These are phyloP conservation scores for Dendrobium huoshanense DNA, from an alignment of 106 monocot genomes.

Conservation along the genomic window DNA sequence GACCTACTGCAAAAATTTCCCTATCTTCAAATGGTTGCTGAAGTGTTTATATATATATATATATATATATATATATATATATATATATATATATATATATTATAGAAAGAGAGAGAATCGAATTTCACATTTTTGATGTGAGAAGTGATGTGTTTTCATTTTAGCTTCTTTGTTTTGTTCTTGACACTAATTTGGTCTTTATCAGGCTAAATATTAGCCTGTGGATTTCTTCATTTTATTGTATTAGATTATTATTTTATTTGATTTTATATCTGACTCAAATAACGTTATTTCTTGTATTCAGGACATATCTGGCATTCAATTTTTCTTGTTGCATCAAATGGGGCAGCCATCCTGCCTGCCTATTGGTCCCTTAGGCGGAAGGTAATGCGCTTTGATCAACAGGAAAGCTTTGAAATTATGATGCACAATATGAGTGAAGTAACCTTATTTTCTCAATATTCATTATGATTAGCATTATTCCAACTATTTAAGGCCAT, in stretches of 20 bases:
- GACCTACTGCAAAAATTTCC: too few species aligned
- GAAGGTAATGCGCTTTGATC: slow-evolving; percentile 41
- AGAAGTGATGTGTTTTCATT: background rate
- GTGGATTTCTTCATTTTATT: background rate
- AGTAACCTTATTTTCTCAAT: too few species aligned
- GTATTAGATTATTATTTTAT: background rate
- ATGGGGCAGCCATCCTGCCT: slow-evolving; percentile 84
- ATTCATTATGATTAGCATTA: too few species aligned
- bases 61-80: too few species aligned
- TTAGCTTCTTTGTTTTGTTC: background rate
- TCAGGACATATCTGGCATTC: slow-evolving; percentile 78
- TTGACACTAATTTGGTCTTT: background rate
- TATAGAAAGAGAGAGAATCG: background rate
- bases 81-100: too few species aligned
- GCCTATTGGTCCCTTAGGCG: slow-evolving; percentile 65
- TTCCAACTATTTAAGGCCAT: too few species aligned
- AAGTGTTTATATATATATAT: too few species aligned
- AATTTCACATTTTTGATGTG: background rate
- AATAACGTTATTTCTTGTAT: background rate
- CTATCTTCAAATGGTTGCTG: too few species aligned
- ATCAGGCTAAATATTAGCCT: background rate
- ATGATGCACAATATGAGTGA: too few species aligned
- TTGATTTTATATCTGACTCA: background rate
- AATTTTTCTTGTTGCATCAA: slow-evolving; percentile 81
- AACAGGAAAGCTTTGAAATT: background rate